These are phyloP conservation scores for Xylariaceae sp. DNA, from an alignment of 2,329 filamentous ascomycete species.

Conservation along the genomic window DNA sequence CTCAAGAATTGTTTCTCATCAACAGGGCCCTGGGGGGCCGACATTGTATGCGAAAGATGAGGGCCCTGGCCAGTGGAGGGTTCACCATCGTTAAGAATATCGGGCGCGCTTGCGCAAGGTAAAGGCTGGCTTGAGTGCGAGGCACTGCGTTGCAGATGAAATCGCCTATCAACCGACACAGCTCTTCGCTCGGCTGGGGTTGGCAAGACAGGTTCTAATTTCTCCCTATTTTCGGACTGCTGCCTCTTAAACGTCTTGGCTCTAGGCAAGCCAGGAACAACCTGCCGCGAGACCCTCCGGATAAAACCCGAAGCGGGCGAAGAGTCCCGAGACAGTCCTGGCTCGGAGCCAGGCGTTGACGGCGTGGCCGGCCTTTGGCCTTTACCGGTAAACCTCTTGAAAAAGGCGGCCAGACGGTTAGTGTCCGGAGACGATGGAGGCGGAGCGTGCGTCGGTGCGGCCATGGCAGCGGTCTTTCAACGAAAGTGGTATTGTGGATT, in stretches of 20 bases:
- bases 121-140: slow-evolving; percentile 44
- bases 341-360: slow-evolving; percentile 31
- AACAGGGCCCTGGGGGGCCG: slow-evolving; percentile 41
- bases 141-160: slow-evolving; percentile 44
- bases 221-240: slow-evolving; percentile 78
- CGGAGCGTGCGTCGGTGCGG: slow-evolving; percentile 35
- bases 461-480: slow-evolving; percentile 36
- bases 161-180: slow-evolving; percentile 66
- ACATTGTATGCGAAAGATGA: slow-evolving; percentile 33
- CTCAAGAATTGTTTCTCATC: slow-evolving; percentile 43
- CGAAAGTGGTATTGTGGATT: slow-evolving; percentile 29
- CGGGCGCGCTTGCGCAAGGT: slow-evolving; percentile 57
- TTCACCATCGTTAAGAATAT: slow-evolving; percentile 46
- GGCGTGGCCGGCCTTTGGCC: slow-evolving; percentile 29
- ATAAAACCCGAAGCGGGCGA: slow-evolving; percentile 43
- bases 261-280: slow-evolving; percentile 79
- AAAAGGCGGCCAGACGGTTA: slow-evolving; percentile 33
- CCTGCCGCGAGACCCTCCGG: slow-evolving; percentile 59
- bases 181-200: slow-evolving; percentile 73
- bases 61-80: slow-evolving; percentile 36
- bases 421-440: slow-evolving; percentile 31
- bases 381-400: slow-evolving; percentile 37
- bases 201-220: slow-evolving; percentile 69
- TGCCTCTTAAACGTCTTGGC: slow-evolving; percentile 82
- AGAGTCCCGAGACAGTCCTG: slow-evolving; percentile 32